Conservation (phyloP, 2,329 filamentous ascomycete genomes). For the Fusarium beomiforme region DNA sequence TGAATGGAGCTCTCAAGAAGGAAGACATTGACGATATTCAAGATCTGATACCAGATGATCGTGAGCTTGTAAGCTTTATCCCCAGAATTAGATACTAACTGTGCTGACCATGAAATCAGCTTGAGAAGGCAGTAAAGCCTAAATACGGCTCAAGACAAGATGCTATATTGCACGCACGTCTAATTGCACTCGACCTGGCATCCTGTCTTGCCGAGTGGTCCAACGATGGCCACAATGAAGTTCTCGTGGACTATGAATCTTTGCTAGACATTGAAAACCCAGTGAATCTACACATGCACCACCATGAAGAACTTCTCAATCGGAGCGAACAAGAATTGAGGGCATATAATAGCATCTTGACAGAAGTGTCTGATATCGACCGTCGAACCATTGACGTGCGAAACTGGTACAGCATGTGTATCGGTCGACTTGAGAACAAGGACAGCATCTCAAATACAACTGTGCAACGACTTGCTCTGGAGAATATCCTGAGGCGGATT, state of each 20-base stretch:
- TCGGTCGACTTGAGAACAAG: not conserved
- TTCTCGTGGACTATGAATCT: conserved; percentile 51
- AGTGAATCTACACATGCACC: conserved; percentile 61
- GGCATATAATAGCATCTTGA: conserved; percentile 22
- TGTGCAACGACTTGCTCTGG: conserved; percentile 7
- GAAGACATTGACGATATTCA: conserved; percentile 21
- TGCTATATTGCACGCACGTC: conserved; percentile 29
- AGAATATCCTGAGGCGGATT: conserved; percentile 24
- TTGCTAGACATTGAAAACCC: conserved; percentile 52
- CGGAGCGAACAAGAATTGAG: conserved; percentile 30
- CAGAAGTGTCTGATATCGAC: not conserved
- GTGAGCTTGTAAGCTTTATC: conserved; percentile 17
- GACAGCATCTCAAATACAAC: not conserved
- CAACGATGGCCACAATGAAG: conserved; percentile 36
- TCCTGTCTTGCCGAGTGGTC: conserved; percentile 32
- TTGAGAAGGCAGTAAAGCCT: conserved; percentile 31
- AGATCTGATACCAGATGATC: conserved; percentile 11
- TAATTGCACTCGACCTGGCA: conserved; percentile 37
- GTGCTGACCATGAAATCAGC: conserved; percentile 7
- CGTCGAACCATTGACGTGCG: conserved; percentile 14
- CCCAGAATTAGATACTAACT: no score
- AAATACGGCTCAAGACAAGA: conserved; percentile 24
- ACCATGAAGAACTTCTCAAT: conserved; percentile 39
- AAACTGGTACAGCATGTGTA: conserved; percentile 34
- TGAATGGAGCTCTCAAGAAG: conserved; percentile 34